Conservation (phyloP, 306 rosid species). For the Mimosa pudica region DNA sequence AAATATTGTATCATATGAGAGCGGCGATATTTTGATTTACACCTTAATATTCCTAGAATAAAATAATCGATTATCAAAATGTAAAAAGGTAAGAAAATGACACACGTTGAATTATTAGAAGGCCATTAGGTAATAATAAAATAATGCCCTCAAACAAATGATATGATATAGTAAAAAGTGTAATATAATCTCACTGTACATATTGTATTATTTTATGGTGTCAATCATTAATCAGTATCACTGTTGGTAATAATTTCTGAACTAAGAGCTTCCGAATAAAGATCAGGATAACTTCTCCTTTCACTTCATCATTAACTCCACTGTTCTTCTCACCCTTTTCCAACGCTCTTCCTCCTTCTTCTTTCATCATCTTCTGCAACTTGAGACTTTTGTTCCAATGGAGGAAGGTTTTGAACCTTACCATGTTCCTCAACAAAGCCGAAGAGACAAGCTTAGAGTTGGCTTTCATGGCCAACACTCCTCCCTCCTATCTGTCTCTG, state of each 20-base stretch:
- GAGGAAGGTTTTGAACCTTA: slow-evolving; percentile 72
- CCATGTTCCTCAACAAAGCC: slow-evolving; percentile 83
- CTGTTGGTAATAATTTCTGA: slow-evolving; percentile 32
- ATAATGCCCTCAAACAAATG: background rate
- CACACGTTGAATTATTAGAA: background rate
- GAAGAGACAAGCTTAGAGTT: slow-evolving; percentile 77
- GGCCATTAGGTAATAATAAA: background rate
- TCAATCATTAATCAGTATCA: slow-evolving; percentile 48
- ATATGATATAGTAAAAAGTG: background rate
- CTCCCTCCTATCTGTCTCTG: slow-evolving; percentile 48
- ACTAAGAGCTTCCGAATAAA: slow-evolving; percentile 32
- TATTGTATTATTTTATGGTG: slow-evolving; percentile 22
- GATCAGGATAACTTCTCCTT: slow-evolving; percentile 41
- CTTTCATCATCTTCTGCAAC: background rate
- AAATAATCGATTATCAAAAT: background rate
- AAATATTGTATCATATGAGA: too few relatives aligned
- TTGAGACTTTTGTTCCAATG: slow-evolving; percentile 40
- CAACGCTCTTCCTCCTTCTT: slow-evolving; percentile 3
- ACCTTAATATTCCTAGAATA: too few relatives aligned
- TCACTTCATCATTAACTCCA: slow-evolving; percentile 48
- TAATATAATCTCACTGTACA: slow-evolving; percentile 16
- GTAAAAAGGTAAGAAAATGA: background rate
- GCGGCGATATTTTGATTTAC: too few relatives aligned
- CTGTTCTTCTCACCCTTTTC: slow-evolving; percentile 32
- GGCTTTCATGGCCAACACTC: slow-evolving; percentile 28